A percentile compares a stretch with the other conserved stretches of the same genome.
phyloP scores from a whole-genome alignment of 805 yeast genomes.

The Jamesozyma jinghongensis region DNA sequence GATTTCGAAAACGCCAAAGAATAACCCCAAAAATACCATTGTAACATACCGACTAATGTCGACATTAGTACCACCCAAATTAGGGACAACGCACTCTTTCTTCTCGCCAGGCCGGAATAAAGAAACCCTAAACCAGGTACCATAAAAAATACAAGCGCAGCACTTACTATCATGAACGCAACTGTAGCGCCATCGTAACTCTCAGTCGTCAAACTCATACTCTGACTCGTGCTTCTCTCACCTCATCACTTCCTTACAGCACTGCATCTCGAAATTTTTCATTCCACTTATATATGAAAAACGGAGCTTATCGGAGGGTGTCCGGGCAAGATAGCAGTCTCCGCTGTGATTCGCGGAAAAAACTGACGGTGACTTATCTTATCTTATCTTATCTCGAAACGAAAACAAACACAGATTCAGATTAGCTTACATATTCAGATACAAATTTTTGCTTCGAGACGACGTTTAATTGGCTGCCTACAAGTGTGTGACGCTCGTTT shows the following conservation, averaged over 20 bases:
- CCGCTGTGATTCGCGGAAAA: too few species aligned
- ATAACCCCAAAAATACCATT: constrained; percentile 99
- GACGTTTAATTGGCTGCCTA: constrained; percentile 38
- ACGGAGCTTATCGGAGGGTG: too few species aligned
- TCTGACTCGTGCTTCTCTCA: too few species aligned
- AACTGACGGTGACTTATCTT: not conserved
- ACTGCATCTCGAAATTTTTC: too few species aligned
- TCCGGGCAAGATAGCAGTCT: too few species aligned
- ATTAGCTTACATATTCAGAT: not conserved
- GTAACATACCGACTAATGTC: constrained; percentile 65
- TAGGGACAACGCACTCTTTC: constrained; percentile 83
- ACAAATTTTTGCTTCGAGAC: constrained; percentile 39
- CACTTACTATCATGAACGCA: constrained; percentile 47
- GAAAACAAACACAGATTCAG: not conserved
- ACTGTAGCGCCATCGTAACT: constrained; percentile 40
- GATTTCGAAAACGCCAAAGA: constrained; percentile 78
- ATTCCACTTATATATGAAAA: too few species aligned
- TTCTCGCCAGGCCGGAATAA: constrained; percentile 82
- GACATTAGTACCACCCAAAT: constrained; percentile 73
- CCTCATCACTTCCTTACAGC: too few species aligned
- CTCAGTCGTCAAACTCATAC: constrained; percentile 23
- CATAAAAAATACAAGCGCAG: constrained; percentile 79
- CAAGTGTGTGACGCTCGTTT: constrained; percentile 41
- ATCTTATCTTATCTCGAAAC: not conserved
- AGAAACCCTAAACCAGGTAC: constrained; percentile 90